Evolutionary conservation across 352 stramenopile genomes (phyloP).

Genomic region (Phytophthora quininea): DNA sequence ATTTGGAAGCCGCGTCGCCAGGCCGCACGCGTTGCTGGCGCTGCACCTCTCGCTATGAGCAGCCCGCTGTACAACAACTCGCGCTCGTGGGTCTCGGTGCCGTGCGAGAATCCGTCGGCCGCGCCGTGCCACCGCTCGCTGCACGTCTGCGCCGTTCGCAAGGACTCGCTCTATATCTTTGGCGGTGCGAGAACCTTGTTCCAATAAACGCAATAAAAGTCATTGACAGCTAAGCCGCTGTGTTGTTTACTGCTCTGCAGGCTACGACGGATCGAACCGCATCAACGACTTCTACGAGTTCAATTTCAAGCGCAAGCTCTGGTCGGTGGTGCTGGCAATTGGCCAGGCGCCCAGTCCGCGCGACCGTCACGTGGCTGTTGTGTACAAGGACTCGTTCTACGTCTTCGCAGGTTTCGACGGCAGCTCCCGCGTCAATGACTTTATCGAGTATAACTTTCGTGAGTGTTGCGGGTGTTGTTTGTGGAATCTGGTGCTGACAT

Average conservation of each 20-base stretch:
- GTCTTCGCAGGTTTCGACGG: conserved; percentile 96
- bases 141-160: conserved; percentile 91
- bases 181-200: conserved; percentile 56
- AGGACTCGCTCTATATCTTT: conserved; percentile 94
- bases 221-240: too few relatives aligned
- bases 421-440: conserved; percentile 93
- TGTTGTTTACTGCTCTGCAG: conserved; percentile 28
- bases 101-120: conserved; percentile 80
- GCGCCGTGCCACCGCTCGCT: conserved; percentile 93
- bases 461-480: conserved; percentile 22
- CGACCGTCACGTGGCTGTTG: conserved; percentile 94
- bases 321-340: conserved; percentile 72
- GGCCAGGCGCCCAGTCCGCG: conserved; percentile 85
- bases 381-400: conserved; percentile 94
- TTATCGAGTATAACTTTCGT: conserved; percentile 96
- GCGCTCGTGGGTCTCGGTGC: conserved; percentile 74
- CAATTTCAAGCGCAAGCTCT: conserved; percentile 87
- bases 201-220: too few relatives aligned
- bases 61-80: conserved; percentile 45
- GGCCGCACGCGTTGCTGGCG: not conserved
- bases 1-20: not conserved
- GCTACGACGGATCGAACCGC: conserved; percentile 92
- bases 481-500: conserved; percentile 6
- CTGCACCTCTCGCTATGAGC: not conserved
- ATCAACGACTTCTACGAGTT: conserved; percentile 96